A percentile compares a stretch with the other conserved stretches of the same genome.
phyloP scores from a whole-genome alignment of 2,329 filamentous ascomycete species.

The Ophiognomonia clavigignenti-juglandacearum region DNA sequence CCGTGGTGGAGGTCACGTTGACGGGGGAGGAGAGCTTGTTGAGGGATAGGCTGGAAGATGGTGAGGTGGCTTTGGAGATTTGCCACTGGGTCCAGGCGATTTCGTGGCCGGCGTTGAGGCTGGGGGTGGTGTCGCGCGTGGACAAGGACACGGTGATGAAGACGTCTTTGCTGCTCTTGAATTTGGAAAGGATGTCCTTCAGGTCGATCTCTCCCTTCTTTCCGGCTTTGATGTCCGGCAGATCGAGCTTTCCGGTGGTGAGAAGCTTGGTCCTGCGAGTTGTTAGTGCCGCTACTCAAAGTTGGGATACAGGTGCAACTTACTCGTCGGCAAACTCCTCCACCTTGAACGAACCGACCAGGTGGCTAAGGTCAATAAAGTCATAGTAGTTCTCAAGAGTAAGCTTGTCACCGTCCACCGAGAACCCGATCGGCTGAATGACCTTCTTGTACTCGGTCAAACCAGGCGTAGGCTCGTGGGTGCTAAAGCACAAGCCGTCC shows the following conservation, averaged over 20 bases:
- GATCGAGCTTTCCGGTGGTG: constrained; percentile 30
- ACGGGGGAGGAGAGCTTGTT: constrained; percentile 19
- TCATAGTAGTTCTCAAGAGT: constrained; percentile 45
- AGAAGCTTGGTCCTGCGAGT: constrained; percentile 21
- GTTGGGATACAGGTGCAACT: no score
- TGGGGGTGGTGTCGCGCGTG: constrained; percentile 37
- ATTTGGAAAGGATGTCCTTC: constrained; percentile 23
- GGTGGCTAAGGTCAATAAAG: constrained; percentile 39
- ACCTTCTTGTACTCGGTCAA: constrained; percentile 53
- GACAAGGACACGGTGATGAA: constrained; percentile 42
- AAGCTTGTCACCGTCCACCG: constrained; percentile 31
- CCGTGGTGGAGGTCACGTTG: constrained; percentile 19
- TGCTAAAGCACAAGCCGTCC: constrained; percentile 51
- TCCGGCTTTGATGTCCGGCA: constrained; percentile 37
- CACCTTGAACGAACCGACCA: constrained; percentile 38
- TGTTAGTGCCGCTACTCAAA: constrained; percentile 17
- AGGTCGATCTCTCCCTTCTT: constrained; percentile 29
- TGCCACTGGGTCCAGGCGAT: constrained; percentile 50
- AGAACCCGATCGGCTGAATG: constrained; percentile 47
- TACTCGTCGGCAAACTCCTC: constrained; percentile 37
- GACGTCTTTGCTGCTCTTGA: constrained; percentile 31
- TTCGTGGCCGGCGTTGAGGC: constrained; percentile 49
- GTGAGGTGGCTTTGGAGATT: constrained; percentile 24
- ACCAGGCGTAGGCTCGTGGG: constrained; percentile 52
- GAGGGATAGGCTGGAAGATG: constrained; percentile 11